Conservation (phyloP, 306 rosid genomes). For the Prunus mongolica region DNA sequence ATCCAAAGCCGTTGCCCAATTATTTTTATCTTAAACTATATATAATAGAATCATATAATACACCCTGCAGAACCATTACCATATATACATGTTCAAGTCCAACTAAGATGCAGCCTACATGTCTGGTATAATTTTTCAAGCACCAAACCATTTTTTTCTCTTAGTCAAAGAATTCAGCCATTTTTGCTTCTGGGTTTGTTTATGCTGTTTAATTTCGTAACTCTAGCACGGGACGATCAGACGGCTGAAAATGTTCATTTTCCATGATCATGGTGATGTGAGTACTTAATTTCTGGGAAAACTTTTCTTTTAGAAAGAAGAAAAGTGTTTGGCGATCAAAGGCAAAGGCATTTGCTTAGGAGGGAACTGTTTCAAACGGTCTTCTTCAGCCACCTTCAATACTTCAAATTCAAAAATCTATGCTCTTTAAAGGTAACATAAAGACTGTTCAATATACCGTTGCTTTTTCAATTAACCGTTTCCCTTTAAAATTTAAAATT, state of each 20-base stretch:
- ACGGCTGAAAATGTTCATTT: slow-evolving; percentile 9
- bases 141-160: slow-evolving; percentile 7
- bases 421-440: slow-evolving; percentile 28
- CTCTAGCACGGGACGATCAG: not conserved
- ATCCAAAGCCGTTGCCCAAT: slow-evolving; percentile 2
- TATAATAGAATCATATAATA: not conserved
- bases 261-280: slow-evolving; percentile 12
- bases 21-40: not conserved
- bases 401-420: slow-evolving; percentile 52
- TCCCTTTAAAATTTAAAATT: not conserved
- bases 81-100: slow-evolving; percentile 19
- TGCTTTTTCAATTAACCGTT: slow-evolving; percentile 14
- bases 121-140: slow-evolving; percentile 15
- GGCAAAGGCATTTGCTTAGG: slow-evolving; percentile 33
- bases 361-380: slow-evolving; percentile 63
- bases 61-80: slow-evolving; percentile 3
- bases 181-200: slow-evolving; percentile 32
- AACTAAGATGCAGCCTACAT: slow-evolving; percentile 24
- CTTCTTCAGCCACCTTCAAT: slow-evolving; percentile 20
- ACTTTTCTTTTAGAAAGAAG: slow-evolving; percentile 27
- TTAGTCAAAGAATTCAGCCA: slow-evolving; percentile 13
- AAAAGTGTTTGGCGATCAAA: slow-evolving; percentile 14
- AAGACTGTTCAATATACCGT: slow-evolving; percentile 32
- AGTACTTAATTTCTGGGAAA: slow-evolving; percentile 17
- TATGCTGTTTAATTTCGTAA: slow-evolving; percentile 16